Evolutionary conservation across 768 basidiomycete species (phyloP).

Genomic region (Tulasnella sp.): DNA sequence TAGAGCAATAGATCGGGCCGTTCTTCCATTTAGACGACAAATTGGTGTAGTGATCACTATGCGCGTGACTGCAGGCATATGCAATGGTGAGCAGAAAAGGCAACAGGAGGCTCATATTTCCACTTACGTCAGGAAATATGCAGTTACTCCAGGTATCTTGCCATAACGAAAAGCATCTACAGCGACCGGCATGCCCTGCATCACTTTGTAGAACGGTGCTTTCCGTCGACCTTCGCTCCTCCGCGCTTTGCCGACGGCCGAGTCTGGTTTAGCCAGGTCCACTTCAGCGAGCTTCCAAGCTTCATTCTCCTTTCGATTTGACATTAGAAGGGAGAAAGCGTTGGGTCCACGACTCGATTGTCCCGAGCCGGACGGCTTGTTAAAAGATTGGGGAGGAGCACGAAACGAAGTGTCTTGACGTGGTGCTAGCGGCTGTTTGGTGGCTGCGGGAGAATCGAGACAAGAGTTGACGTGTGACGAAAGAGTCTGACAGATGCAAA

Average conservation of each 20-base stretch:
- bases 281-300: constrained; percentile 71
- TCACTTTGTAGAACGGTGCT: constrained; percentile 87
- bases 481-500: constrained; percentile 30
- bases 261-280: constrained; percentile 38
- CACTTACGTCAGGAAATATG: constrained; percentile 81
- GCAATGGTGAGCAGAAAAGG: too few species aligned
- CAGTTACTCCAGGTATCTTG: constrained; percentile 73
- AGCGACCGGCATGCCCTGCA: constrained; percentile 95
- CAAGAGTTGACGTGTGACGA: constrained; percentile 48
- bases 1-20: constrained; percentile 93
- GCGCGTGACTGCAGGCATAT: constrained; percentile 89
- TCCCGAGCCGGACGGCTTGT: constrained; percentile 17
- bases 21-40: constrained; percentile 77
- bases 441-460: constrained; percentile 28
- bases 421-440: background rate
- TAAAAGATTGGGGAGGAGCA: constrained; percentile 22
- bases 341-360: constrained; percentile 23
- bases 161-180: constrained; percentile 98
- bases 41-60: constrained; percentile 95
- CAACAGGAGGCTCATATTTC: too few species aligned
- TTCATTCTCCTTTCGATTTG: constrained; percentile 66
- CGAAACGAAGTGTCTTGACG: constrained; percentile 7
- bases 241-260: constrained; percentile 23
- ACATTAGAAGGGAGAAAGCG: constrained; percentile 80
- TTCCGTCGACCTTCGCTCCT: constrained; percentile 23